Base-by-base conservation (phyloP, 2,329 filamentous ascomycete species). In the Sodiomyces alkalinus region DNA sequence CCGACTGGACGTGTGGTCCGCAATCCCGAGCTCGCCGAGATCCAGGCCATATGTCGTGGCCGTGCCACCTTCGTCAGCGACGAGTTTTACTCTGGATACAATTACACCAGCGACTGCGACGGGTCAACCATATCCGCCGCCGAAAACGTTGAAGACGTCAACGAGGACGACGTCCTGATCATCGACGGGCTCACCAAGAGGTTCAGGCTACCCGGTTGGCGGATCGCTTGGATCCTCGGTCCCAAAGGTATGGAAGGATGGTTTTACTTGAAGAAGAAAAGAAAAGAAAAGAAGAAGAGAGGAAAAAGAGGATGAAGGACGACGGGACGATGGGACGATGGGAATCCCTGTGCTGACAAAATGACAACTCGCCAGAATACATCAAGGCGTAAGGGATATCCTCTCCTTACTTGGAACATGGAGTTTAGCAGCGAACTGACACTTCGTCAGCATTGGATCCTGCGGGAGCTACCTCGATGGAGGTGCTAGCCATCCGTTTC, bases 181-280 rank as follows among this genome's bases (percentile, higher is more conserved):
- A 87, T 96, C 39, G 87, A 96, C 48, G 87, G 87, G 27, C 68
- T 96, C 16, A 96, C 87, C 42, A 96, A 96, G 68, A 80, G 87
- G 36, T 96, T 96, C 69, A 77, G 87, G 41, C 74, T 96, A 18
- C 87, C 87, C 2, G 87, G 87, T 36, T 96, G 87, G 85, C 80
- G 87, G 49, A 86, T 96, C 23, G 86, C 87, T 6, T 96, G 87
- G 87, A 85, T 96, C 41, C 53, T 96, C 31, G 87, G 87, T 2
- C 87, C 87, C 39, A 94, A 93, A 62, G 55, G 54, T 57, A 43
- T 42, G 52, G n/a, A n/a, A n/a, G n/a, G n/a, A n/a, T n/a, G n/a
- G n/a, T n/a, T n/a, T n/a, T n/a, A n/a, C n/a, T n/a, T n/a, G n/a
- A n/a, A n/a, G n/a, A n/a, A n/a, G n/a, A n/a, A n/a, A n/a, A n/a